Conservation (phyloP, 768 basidiomycete species). For the Infundibulicybe gibba region DNA sequence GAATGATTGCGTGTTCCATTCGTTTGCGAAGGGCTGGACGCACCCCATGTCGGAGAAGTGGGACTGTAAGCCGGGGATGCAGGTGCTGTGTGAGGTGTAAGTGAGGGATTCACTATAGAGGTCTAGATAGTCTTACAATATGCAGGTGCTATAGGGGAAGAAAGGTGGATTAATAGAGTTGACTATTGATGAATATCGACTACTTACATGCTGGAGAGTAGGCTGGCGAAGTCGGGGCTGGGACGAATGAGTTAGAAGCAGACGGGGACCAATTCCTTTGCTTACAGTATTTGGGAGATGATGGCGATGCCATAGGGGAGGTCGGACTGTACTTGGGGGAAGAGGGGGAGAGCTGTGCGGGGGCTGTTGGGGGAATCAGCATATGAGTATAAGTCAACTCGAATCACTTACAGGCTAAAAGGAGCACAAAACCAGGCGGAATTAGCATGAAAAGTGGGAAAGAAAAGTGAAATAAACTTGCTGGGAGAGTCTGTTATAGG, state of each 20-base stretch:
- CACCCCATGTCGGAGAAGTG: conserved; percentile 82
- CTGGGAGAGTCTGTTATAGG: conserved; percentile 68
- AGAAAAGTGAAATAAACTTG: conserved; percentile 33
- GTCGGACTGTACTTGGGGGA: conserved; percentile 94
- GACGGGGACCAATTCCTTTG: conserved; percentile 5
- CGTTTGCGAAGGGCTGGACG: conserved; percentile 67
- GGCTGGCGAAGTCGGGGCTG: conserved; percentile 83
- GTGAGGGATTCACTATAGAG: conserved; percentile 6
- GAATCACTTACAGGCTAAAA: conserved; percentile 58
- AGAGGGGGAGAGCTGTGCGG: conserved; percentile 81
- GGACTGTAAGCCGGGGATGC: conserved; percentile 86
- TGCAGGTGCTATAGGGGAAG: conserved; percentile 64
- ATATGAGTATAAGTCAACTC: background rate
- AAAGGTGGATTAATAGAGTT: background rate
- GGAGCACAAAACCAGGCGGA: conserved; percentile 3
- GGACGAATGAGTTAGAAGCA: background rate
- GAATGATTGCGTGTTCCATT: conserved; percentile 41
- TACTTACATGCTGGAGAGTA: conserved; percentile 86
- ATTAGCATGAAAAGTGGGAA: conserved; percentile 14
- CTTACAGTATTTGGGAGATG: conserved; percentile 92
- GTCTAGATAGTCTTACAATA: conserved; percentile 55
- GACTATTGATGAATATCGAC: conserved; percentile 1
- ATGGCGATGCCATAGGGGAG: conserved; percentile 84
- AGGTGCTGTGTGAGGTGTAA: conserved; percentile 47
- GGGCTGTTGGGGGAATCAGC: conserved; percentile 42